These are phyloP conservation scores for carrot (Daucus carota) DNA, from an alignment of 129 eudicot genomes.

Conservation along the genomic window DNA sequence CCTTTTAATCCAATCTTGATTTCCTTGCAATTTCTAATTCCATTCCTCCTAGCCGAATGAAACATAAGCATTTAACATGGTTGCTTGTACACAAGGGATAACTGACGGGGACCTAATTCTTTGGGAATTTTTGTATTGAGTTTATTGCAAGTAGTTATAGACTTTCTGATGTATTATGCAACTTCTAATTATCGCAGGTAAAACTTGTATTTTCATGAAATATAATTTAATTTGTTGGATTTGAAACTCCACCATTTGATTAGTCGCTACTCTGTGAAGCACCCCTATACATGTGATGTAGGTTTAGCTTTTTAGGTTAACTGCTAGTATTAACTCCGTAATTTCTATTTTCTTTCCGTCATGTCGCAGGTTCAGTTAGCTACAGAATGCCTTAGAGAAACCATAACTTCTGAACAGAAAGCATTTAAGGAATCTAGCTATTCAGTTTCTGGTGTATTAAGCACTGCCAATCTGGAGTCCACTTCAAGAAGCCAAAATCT, in stretches of 20 bases:
- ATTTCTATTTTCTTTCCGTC: neutral
- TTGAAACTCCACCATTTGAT: neutral
- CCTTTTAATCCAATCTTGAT: neutral
- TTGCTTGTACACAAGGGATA: neutral
- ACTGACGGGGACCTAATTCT: neutral
- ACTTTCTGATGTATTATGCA: neutral
- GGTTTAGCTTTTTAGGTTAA: neutral
- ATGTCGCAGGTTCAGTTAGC: constrained; percentile 48
- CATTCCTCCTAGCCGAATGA: neutral
- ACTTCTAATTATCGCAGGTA: neutral
- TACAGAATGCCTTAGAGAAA: constrained; percentile 53
- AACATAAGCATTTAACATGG: neutral
- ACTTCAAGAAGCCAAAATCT: constrained; percentile 70
- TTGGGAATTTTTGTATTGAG: neutral
- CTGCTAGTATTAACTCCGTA: neutral
- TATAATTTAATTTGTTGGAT: neutral
- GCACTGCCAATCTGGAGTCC: constrained; percentile 45
- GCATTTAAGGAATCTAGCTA: constrained; percentile 41
- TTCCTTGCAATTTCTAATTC: neutral
- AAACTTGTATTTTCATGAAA: neutral
- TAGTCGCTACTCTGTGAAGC: neutral
- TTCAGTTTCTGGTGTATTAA: constrained; percentile 58
- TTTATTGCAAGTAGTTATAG: neutral
- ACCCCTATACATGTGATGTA: neutral
- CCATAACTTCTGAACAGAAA: constrained; percentile 49